A percentile compares a stretch with the other conserved stretches of the same genome.
These are phyloP conservation scores for Trichophyton schoenleinii DNA, from an alignment of 2,329 filamentous ascomycete species.

Conservation along the genomic window DNA sequence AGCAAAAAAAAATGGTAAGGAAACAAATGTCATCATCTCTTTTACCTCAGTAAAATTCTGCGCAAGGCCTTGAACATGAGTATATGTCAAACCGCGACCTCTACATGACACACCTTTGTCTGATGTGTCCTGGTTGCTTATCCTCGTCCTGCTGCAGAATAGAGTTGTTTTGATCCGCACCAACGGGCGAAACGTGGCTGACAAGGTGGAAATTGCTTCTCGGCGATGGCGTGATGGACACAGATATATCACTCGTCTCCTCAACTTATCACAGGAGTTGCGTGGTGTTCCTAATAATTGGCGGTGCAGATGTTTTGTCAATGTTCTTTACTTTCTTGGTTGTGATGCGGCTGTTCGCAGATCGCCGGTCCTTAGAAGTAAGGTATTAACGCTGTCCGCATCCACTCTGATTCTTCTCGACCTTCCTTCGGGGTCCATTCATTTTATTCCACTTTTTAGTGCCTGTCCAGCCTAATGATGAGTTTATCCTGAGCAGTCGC, in stretches of 20 bases:
- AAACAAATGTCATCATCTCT: too few species aligned
- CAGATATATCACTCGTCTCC: neutral
- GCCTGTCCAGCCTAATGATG: neutral
- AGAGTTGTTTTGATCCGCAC: neutral
- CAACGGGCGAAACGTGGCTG: neutral
- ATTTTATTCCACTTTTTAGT: neutral
- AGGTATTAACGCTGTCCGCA: neutral
- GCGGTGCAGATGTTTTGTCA: too few species aligned
- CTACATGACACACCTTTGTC: neutral
- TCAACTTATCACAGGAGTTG: neutral
- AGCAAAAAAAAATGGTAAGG: too few species aligned
- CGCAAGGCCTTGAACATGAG: neutral
- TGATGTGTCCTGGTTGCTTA: neutral
- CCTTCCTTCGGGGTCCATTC: neutral
- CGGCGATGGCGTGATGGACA: neutral
- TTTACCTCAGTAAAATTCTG: too few species aligned
- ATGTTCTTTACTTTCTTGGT: neutral
- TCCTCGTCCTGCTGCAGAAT: neutral
- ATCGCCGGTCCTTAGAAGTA: neutral
- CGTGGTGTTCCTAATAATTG: neutral
- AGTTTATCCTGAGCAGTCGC: neutral
- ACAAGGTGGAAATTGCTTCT: neutral
- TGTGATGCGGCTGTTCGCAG: neutral
- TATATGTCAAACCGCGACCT: neutral
- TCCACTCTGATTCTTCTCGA: neutral